Base-by-base conservation (phyloP, 192 early-diverging fungal species). In the Dimargaris verticillata region DNA sequence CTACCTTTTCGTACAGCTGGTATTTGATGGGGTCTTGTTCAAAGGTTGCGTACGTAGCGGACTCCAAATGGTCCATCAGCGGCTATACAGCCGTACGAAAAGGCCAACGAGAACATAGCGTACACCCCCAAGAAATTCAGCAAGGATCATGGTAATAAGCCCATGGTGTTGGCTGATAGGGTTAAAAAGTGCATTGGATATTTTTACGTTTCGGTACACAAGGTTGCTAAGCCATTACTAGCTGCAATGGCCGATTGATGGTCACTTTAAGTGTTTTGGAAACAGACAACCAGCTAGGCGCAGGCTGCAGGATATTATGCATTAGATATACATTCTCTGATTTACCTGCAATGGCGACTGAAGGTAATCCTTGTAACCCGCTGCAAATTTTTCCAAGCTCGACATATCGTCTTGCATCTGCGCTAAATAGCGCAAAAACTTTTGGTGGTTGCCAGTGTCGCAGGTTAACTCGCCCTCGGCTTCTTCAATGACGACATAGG, bases 21-120 rank as follows among this genome's bases (percentile, higher is more conserved):
- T 99, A 99, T 68, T 99, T 99, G 45, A 91, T 80, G 15, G 87
- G 86, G 70, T 96, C 93, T 51, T 84, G 87, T 68, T 97, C 96
- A 75, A 97, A 99, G 0, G 88, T 88, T 72, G 93, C 89, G 72
- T 99, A 99, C 1, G 92, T 97, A 5, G 78, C 83, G 10, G 88
- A 88, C 51, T 92, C 92, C 38, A 99, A 76, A 63, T 99, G 88
- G 63, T 97, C 90, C 83, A 92, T 92, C 26, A 99, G 74, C 13
- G 96, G 96, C 79, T 38, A 38, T 38, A 38, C 33, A 2, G 33
- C 7, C 33, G 33, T 7, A 7, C 3, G 7, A 38, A 38, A 38
- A 7, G 2, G 33, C 33, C 33, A 38, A 7, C 33, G 33, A 38
- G 3, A 38, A 38, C 33, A 38, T 2, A 38, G 2, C 2, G 33